A percentile compares a stretch with the other conserved stretches of the same genome.
phyloP scores from a whole-genome alignment of 495 filamentous ascomycete species.

The Neurospora intermedia region DNA sequence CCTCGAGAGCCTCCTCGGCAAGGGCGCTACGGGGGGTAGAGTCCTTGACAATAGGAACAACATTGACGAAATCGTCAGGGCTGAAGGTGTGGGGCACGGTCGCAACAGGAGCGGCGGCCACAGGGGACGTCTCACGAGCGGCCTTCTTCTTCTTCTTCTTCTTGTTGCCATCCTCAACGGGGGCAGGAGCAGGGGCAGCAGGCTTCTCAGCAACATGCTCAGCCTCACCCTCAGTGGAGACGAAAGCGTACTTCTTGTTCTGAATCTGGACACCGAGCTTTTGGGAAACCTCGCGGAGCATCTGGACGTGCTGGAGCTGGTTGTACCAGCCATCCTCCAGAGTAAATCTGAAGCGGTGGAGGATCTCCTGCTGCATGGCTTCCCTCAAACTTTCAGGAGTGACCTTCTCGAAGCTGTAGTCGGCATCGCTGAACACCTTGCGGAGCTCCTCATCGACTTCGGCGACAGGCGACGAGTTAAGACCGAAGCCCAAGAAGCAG shows the following conservation, averaged over 20 bases:
- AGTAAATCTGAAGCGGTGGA: constrained; percentile 63
- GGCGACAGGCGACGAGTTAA: constrained; percentile 66
- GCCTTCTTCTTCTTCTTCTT: constrained; percentile 75
- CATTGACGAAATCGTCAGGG: constrained; percentile 78
- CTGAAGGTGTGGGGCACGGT: constrained; percentile 54
- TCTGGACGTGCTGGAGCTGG: constrained; percentile 61
- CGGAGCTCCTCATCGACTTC: constrained; percentile 66
- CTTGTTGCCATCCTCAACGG: constrained; percentile 18
- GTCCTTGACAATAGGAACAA: constrained; percentile 90
- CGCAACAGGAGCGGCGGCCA: constrained; percentile 40
- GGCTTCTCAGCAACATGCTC: constrained; percentile 10
- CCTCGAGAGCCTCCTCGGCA: constrained; percentile 92
- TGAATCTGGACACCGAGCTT: constrained; percentile 88
- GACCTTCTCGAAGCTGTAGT: constrained; percentile 67
- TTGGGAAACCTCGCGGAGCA: constrained; percentile 79
- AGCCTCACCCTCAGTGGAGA: constrained; percentile 19
- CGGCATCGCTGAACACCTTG: constrained; percentile 68
- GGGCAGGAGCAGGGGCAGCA: constrained; percentile 18
- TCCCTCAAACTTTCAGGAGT: constrained; percentile 58
- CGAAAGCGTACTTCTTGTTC: constrained; percentile 71
- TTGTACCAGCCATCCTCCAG: constrained; percentile 56
- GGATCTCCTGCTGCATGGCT: constrained; percentile 62
- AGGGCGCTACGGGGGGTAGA: constrained; percentile 77
- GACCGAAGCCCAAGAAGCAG: constrained; percentile 70
- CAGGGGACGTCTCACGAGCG: constrained; percentile 36